Evolutionary conservation across 805 yeast species (phyloP), one percentile per base, ranked within the genome.

Genomic region (Ogataea ramenticola): DNA sequence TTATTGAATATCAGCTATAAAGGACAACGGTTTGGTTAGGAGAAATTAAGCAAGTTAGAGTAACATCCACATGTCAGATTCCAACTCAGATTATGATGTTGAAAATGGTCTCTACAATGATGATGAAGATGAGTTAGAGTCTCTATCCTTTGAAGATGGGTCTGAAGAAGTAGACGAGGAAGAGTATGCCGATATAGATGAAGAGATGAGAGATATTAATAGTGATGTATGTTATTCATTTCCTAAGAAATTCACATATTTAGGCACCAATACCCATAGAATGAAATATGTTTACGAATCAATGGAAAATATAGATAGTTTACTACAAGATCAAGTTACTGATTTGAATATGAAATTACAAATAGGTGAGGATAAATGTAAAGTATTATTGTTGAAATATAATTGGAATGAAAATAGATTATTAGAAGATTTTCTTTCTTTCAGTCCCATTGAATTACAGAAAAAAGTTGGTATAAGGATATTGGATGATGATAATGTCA

Each of bases 381-480:
- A 72, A 11, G 57, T 72, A 3, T 52, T 82, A 34, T 58, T 79
- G 40, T 68, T 74, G 31, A 57, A 65, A 39, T 79, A 65, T 57
- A 66, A 69, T 19, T 82, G 86, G 86, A 80, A 79, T 51, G 72
- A 72, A 32, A 82, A 79, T 45, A 65, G 67, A 43, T 55, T 81
- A 41, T 56, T 80, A 47, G 87, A 82, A 43, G 68, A 65, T 30
- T 79, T 54, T 41, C 69, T 80, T 44, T 75, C 70, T 19, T 21
- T 34, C 1, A 65, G 68, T 31, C 65, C 71, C 33, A 64, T 58
- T 12, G 53, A 53, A 1, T 42, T 56, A 12, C 39, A 60, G 16
- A 36, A 37, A 14, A 22, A 42, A 14, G 49, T 53, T 20, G 68
- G 67, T 3, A 59, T 76, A 8, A 49, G 64, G 12, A 39, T 46